These are phyloP conservation scores for Hypoxylon cercidicola DNA, from an alignment of 495 filamentous ascomycete species.

Conservation along the genomic window DNA sequence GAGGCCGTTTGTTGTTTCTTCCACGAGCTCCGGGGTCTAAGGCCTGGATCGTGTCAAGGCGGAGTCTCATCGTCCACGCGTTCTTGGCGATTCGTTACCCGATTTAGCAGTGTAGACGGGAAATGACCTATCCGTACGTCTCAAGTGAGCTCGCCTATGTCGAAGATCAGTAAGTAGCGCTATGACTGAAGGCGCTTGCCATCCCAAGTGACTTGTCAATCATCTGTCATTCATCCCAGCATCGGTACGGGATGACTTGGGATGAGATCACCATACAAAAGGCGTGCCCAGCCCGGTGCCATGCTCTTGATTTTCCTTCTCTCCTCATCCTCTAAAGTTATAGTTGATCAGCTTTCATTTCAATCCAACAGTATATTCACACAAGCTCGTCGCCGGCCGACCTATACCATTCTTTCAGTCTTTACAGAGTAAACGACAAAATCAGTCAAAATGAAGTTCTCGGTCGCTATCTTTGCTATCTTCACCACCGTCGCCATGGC, in stretches of 20 bases:
- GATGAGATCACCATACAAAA: constrained; percentile 31
- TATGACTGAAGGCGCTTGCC: constrained; percentile 16
- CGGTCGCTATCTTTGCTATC: constrained; percentile 56
- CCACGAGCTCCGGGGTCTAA: background rate
- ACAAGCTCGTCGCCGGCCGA: constrained; percentile 60
- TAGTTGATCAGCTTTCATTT: constrained; percentile 44
- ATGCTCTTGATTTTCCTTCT: constrained; percentile 10
- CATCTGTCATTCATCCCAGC: constrained; percentile 11
- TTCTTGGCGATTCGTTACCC: constrained; percentile 22
- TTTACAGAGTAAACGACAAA: constrained; percentile 22
- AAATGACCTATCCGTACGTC: constrained; percentile 28
- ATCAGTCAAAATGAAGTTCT: constrained; percentile 64
- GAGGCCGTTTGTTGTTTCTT: constrained; percentile 25
- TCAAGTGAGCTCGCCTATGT: constrained; percentile 30
- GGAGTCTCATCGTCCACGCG: constrained; percentile 19
- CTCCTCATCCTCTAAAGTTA: constrained; percentile 37
- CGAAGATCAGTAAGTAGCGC: constrained; percentile 30
- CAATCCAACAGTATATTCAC: constrained; percentile 39
- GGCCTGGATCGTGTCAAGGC: constrained; percentile 26
- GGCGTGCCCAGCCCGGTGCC: constrained; percentile 7
- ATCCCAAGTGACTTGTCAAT: constrained; percentile 6
- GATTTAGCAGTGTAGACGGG: constrained; percentile 29
- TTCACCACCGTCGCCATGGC: constrained; percentile 58
- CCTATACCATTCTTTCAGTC: constrained; percentile 45
- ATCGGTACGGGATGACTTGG: background rate